Evolutionary conservation across 2,329 filamentous ascomycete genomes (phyloP).

Genomic region (Penicillium sp.): DNA sequence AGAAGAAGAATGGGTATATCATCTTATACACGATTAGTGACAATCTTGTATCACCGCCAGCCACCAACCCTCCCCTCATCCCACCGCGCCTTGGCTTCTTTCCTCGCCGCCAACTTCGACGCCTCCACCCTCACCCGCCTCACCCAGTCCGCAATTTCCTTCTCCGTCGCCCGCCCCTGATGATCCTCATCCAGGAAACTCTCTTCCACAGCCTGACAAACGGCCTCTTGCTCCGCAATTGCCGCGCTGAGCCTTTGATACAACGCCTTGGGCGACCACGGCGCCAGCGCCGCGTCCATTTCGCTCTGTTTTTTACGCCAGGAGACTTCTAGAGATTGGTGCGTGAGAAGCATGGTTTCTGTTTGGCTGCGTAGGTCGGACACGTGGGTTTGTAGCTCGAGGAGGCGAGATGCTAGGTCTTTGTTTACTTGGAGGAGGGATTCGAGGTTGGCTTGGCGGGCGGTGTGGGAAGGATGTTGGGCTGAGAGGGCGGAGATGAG

Average conservation of each 20-base stretch:
- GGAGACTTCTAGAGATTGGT: conserved; percentile 86
- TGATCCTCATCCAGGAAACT: conserved; percentile 76
- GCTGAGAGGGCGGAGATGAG: conserved; percentile 77
- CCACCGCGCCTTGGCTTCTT: conserved; percentile 90
- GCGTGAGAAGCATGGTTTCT: conserved; percentile 78
- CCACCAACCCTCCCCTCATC: conserved; percentile 94
- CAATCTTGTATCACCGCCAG: conserved; percentile 68
- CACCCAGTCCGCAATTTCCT: conserved; percentile 85
- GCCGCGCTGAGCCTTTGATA: conserved; percentile 79
- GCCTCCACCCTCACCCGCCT: conserved; percentile 78
- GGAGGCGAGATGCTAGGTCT: conserved; percentile 60
- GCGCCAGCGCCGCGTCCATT: conserved; percentile 81
- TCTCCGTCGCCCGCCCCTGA: conserved; percentile 66
- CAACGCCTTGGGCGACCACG: conserved; percentile 82
- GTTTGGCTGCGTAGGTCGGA: conserved; percentile 64
- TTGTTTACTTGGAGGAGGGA: conserved; percentile 72
- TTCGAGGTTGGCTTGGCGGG: conserved; percentile 67
- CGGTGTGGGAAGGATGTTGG: conserved; percentile 70
- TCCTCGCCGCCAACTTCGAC: conserved; percentile 75
- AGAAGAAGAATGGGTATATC: not conserved
- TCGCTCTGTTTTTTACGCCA: conserved; percentile 88
- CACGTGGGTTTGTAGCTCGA: conserved; percentile 53
- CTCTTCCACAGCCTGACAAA: conserved; percentile 85
- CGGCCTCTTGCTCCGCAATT: conserved; percentile 77
- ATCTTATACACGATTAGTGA: not conserved